Evolutionary conservation across 2,329 filamentous ascomycete species (phyloP).

Genomic region (Arthrocladium fulminans): DNA sequence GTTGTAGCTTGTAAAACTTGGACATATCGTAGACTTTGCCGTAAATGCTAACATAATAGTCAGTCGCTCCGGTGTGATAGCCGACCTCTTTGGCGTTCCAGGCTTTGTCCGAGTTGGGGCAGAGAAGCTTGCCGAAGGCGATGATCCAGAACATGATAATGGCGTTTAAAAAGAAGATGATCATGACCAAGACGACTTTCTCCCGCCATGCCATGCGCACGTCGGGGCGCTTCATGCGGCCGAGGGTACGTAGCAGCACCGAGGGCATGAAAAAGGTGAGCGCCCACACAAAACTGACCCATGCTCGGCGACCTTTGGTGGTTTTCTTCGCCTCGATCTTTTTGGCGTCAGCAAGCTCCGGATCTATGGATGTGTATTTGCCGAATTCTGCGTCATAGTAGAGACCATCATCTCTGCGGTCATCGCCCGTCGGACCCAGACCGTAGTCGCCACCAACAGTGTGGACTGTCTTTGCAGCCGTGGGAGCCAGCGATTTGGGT

Average conservation of each 20-base stretch:
- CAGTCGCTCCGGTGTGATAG: conserved; percentile 59
- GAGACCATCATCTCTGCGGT: conserved; percentile 56
- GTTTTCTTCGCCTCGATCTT: conserved; percentile 63
- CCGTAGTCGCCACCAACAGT: conserved; percentile 75
- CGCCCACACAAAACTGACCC: conserved; percentile 76
- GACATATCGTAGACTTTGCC: conserved; percentile 87
- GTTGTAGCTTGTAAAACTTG: conserved; percentile 76
- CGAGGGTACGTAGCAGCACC: conserved; percentile 65
- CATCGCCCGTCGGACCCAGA: conserved; percentile 76
- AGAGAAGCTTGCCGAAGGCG: conserved; percentile 72
- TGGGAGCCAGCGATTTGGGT: conserved; percentile 47
- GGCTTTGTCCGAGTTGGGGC: conserved; percentile 83
- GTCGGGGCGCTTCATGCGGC: conserved; percentile 94
- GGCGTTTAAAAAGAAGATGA: conserved; percentile 76
- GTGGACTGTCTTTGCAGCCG: conserved; percentile 51
- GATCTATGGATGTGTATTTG: conserved; percentile 62
- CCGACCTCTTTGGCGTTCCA: conserved; percentile 66
- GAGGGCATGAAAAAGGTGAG: conserved; percentile 94
- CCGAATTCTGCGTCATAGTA: conserved; percentile 63
- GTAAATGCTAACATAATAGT: conserved; percentile 80
- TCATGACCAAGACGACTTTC: conserved; percentile 71
- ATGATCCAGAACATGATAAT: conserved; percentile 87
- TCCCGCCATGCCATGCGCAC: conserved; percentile 97
- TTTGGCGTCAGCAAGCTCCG: conserved; percentile 68
- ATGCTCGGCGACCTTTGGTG: conserved; percentile 57